Conservation (phyloP, 768 basidiomycete species). For the Suillus lakei region DNA sequence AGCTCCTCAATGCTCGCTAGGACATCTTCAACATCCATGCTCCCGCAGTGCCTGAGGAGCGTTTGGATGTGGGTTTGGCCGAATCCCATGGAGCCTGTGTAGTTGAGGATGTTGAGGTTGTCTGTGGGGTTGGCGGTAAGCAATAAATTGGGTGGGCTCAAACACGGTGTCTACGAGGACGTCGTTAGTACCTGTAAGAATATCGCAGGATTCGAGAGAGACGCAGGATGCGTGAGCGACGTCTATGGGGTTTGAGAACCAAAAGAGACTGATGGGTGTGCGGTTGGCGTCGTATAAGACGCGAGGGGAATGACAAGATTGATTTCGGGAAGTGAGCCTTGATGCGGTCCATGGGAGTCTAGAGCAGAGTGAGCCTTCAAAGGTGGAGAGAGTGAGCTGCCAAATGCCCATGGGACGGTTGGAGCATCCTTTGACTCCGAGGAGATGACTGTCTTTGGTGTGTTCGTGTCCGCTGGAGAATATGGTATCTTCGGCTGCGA, state of each 20-base stretch:
- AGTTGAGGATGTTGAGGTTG: conserved; percentile 64
- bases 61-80: conserved; percentile 61
- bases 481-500: conserved; percentile 48
- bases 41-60: conserved; percentile 63
- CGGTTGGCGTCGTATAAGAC: conserved; percentile 35
- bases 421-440: conserved; percentile 63
- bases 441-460: conserved; percentile 56
- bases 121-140: conserved; percentile 48
- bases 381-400: conserved; percentile 45
- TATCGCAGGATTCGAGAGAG: conserved; percentile 49
- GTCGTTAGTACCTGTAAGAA: conserved; percentile 24
- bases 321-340: conserved; percentile 47
- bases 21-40: conserved; percentile 69
- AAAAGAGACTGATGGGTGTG: conserved; percentile 45
- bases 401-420: conserved; percentile 66
- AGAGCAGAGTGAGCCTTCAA: conserved; percentile 9
- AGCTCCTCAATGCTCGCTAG: conserved; percentile 57
- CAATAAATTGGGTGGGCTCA: too few species aligned
- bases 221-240: conserved; percentile 66
- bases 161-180: conserved; percentile 48
- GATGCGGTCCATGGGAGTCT: conserved; percentile 20
- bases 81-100: conserved; percentile 69
- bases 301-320: conserved; percentile 66
- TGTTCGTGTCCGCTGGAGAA: conserved; percentile 68
- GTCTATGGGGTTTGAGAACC: conserved; percentile 57